Evolutionary conservation across 495 filamentous ascomycete genomes (phyloP).

Genomic region (Trichocladium uniseriatum): DNA sequence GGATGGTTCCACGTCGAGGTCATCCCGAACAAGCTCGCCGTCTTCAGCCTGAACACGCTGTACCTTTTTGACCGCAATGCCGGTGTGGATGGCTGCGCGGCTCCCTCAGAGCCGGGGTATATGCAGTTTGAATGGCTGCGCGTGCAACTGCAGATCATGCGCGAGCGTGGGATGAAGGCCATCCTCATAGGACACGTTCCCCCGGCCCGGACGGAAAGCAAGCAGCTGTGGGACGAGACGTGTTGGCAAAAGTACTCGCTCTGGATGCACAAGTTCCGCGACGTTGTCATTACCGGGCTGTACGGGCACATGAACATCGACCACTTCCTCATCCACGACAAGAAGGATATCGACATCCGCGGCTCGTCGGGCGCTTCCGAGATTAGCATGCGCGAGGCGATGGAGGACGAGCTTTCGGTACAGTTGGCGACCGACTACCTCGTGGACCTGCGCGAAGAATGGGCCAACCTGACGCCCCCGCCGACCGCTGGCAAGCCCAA

Average conservation of each 20-base stretch:
- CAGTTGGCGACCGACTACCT: constrained; percentile 69
- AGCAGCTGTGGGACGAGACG: constrained; percentile 78
- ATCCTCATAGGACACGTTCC: constrained; percentile 93
- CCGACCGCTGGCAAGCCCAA: constrained; percentile 22
- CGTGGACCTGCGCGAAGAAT: constrained; percentile 62
- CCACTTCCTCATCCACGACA: constrained; percentile 92
- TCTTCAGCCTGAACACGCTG: constrained; percentile 93
- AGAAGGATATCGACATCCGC: constrained; percentile 55
- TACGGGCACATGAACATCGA: constrained; percentile 99
- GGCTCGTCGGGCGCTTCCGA: constrained; percentile 37
- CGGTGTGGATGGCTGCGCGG: constrained; percentile 80
- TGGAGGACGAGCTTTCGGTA: constrained; percentile 50
- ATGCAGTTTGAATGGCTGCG: constrained; percentile 95
- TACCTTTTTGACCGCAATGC: constrained; percentile 92
- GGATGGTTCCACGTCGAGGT: constrained; percentile 94
- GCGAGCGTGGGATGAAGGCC: constrained; percentile 81
- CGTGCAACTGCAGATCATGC: constrained; percentile 78
- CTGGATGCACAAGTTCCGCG: constrained; percentile 81
- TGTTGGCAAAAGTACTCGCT: constrained; percentile 98
- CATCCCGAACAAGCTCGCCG: constrained; percentile 73
- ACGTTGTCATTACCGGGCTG: constrained; percentile 68
- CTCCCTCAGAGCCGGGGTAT: constrained; percentile 72
- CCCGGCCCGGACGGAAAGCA: constrained; percentile 72
- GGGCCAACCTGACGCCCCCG: constrained; percentile 65
- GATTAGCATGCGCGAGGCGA: constrained; percentile 22